phyloP scores from a whole-genome alignment of 2,329 filamentous ascomycete species.

The Colletotrichum viniferum region DNA sequence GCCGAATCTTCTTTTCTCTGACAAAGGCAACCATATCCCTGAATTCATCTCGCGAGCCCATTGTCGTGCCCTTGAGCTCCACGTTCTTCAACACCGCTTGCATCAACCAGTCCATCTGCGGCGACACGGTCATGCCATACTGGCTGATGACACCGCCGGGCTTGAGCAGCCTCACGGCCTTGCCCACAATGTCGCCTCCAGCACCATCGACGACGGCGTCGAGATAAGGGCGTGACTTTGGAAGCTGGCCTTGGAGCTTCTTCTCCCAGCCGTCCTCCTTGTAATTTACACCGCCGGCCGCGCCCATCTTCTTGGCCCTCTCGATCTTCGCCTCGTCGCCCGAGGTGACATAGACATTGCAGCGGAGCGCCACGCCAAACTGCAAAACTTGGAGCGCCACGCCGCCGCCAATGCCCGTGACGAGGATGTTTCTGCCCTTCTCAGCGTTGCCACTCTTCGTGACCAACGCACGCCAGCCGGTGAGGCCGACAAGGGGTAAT shows the following conservation, averaged over 20 bases:
- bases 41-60: constrained; percentile 92
- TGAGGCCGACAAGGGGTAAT: constrained; percentile 83
- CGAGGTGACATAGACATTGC: constrained; percentile 82
- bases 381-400: constrained; percentile 83
- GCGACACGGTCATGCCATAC: constrained; percentile 90
- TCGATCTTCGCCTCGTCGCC: constrained; percentile 77
- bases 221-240: constrained; percentile 68
- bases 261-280: constrained; percentile 82
- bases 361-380: constrained; percentile 77
- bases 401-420: constrained; percentile 93
- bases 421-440: constrained; percentile 74
- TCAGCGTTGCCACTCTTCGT: constrained; percentile 73
- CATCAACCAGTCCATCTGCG: constrained; percentile 89
- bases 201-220: constrained; percentile 92
- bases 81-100: constrained; percentile 84
- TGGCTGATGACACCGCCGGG: constrained; percentile 80
- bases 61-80: constrained; percentile 84
- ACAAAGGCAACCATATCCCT: constrained; percentile 90
- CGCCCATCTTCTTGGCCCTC: constrained; percentile 74
- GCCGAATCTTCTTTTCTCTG: constrained; percentile 71
- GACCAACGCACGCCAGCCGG: constrained; percentile 85
- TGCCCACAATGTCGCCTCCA: constrained; percentile 81
- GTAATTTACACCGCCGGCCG: constrained; percentile 82
- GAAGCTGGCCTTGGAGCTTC: constrained; percentile 67
- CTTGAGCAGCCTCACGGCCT: constrained; percentile 73